Base-by-base conservation (phyloP, 768 basidiomycete species). In the Porpolomopsis calyptriformis region DNA sequence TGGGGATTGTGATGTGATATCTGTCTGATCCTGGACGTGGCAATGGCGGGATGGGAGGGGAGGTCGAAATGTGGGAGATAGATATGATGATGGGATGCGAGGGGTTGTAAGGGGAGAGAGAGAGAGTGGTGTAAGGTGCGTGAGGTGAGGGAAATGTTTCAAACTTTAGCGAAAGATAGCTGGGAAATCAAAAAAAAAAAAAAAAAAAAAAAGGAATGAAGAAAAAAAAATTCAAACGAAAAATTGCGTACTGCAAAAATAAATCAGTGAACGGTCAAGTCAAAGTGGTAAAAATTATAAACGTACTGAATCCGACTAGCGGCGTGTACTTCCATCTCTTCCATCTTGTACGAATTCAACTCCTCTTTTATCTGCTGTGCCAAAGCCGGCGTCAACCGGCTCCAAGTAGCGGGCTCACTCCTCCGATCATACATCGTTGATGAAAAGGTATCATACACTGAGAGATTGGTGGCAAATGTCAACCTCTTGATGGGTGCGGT, bases 321-420 rank as follows among this genome's bases (percentile, higher is more conserved):
- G 55, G 87, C 86, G 65, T 98, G 94, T 51, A 99, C 92, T 62
- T 93, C 90, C 94, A 99, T 98, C 69, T 97, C 92, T 66, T 94
- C 92, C 86, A 97, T 89, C 74, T 98, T 98, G 68, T 88, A 98
- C 46, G 89, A 90, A 66, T 99, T 99, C 43, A 99, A 71, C 67
- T 94, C 90, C 67, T 94, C 91, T 74, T 99, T 99, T 64, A 99
- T 98, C 56, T 84, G 76, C 71, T 97, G 90, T 33, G 94, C 94
- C 57, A 98, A 70, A 48, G 85, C 81, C 36, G 94, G 96, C 43
- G 96, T 99, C 57, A 99, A 67, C 33, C 88, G 77, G 66, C 93
- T 97, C 82, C 92, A 97, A 22, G 94, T 98, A 39, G 92, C 93
- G 18, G 90, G 91, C 64, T 97, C 94, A 54, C 89, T 91, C 56